These are phyloP conservation scores for Aristolochia fimbriata DNA, from an alignment of 164 flowering plant species.

Conservation along the genomic window DNA sequence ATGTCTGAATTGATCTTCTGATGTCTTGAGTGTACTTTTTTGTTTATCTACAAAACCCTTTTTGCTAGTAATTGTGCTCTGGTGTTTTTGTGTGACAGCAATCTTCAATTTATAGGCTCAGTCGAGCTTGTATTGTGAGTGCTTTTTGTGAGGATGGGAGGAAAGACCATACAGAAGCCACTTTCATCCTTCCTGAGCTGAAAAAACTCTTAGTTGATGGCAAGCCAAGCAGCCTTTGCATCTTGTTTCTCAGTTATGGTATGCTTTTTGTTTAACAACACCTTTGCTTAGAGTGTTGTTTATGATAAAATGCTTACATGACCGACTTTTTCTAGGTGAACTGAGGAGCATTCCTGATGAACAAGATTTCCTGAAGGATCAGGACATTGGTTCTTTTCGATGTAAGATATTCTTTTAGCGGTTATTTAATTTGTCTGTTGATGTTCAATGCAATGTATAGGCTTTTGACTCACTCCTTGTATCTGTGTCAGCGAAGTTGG, in stretches of 20 bases:
- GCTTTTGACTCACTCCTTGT: neutral
- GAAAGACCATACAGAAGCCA: conserved; percentile 37
- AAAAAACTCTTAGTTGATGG: conserved; percentile 46
- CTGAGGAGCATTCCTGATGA: conserved; percentile 15
- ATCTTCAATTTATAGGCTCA: conserved; percentile 34
- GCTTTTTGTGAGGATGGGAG: conserved; percentile 27
- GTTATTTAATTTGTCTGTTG: neutral
- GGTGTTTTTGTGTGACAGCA: conserved; percentile 21
- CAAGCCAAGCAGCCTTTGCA: conserved; percentile 42
- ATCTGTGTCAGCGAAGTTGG: conserved; percentile 29
- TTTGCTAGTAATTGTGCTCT: neutral
- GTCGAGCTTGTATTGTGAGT: conserved; percentile 37
- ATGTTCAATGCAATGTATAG: too few species aligned
- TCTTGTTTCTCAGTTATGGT: conserved; percentile 71
- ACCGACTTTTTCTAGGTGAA: conserved; percentile 27
- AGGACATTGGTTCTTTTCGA: conserved; percentile 20
- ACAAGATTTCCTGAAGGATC: conserved; percentile 14
- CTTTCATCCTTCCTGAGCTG: conserved; percentile 61
- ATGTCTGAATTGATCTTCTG: too few species aligned
- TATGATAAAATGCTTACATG: too few species aligned
- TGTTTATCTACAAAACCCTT: neutral
- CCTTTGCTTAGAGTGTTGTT: too few species aligned
- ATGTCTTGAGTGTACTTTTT: neutral
- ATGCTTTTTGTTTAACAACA: conserved; percentile 4
- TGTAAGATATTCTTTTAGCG: conserved; percentile 13